Conservation (phyloP, 2,329 filamentous ascomycete species). For the Aspergillus thermomutatus region DNA sequence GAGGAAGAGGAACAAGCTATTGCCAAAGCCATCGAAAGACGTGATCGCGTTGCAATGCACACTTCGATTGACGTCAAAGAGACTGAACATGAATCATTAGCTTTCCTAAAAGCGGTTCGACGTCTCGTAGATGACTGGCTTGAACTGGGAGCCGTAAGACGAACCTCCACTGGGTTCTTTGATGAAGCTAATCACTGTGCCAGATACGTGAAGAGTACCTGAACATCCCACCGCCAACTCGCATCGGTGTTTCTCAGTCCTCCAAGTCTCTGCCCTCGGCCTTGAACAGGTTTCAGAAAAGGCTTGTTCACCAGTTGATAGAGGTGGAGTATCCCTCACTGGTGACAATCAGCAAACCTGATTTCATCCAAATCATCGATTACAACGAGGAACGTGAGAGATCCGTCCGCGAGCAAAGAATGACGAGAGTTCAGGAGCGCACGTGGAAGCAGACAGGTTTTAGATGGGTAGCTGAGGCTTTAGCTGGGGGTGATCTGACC, state of each 20-base stretch:
- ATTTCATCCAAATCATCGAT: conserved; percentile 41
- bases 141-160: conserved; percentile 20
- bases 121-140: conserved; percentile 48
- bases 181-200: conserved; percentile 2
- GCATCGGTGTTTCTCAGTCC: conserved; percentile 12
- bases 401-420: conserved; percentile 24
- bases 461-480: conserved; percentile 47
- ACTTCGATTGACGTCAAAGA: conserved; percentile 49
- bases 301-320: conserved; percentile 65
- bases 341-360: conserved; percentile 34
- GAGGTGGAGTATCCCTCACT: conserved; percentile 54
- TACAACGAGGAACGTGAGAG: conserved; percentile 37
- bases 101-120: conserved; percentile 49
- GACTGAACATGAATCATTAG: conserved; percentile 51
- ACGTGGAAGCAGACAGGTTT: conserved; percentile 40
- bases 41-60: conserved; percentile 26
- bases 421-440: conserved; percentile 23
- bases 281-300: conserved; percentile 60
- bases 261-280: conserved; percentile 19
- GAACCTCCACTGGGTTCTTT: background rate
- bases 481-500: conserved; percentile 41
- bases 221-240: conserved; percentile 42
- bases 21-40: conserved; percentile 43
- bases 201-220: conserved; percentile 36
- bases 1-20: conserved; percentile 53